Evolutionary conservation across 495 filamentous ascomycete species (phyloP), one percentile per base, ranked within the genome.

Genomic region (Trichocladium uniseriatum): DNA sequence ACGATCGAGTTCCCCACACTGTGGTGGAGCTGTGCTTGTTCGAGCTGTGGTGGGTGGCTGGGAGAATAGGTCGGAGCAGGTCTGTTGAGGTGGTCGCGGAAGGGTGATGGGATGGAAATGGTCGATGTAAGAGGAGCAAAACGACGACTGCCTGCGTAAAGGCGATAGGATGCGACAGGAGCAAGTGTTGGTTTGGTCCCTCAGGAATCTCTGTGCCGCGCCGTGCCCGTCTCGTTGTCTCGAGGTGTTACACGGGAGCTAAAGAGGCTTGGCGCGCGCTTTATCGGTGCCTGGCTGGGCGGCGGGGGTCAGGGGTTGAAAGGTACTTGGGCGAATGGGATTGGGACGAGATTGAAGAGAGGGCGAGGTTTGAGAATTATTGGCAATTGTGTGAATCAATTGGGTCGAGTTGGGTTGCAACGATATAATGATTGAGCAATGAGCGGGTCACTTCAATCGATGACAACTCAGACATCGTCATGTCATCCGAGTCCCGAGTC

Each of bases 201-300:
- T 49, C 37, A 40, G 18, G 47, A n/a, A 49, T 36, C 16, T 28
- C 35, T 37, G 35, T n/a, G 35, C 48, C 48, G 32, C 35, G 41
- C 48, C 40, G 27, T 34, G 40, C 32, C 48, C 16, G 29, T 24
- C 9, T n/a, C 31, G 16, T n/a, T 37, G 35, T n/a, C 5, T 18
- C 14, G 13, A 13, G 35, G 35, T n/a, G 13, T 18, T 37, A n/a
- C 5, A 18, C 48, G 48, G 48, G 40, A 51, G 34, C 48, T 44
- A 38, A 44, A 20, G 21, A 20, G 39, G 48, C 48, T 51, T 51
- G 48, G 48, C 40, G 20, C n/a, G 24, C 40, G 32, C 40, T 32
- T 43, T 49, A 13, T 49, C 38, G 47, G 38, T 49, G 45, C 45
- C 45, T 48, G 45, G 34, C 21, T 39, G 37, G 44, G 27, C 11